Conservation (phyloP, 2,329 filamentous ascomycete genomes). For the Colletotrichum tofieldiae region DNA sequence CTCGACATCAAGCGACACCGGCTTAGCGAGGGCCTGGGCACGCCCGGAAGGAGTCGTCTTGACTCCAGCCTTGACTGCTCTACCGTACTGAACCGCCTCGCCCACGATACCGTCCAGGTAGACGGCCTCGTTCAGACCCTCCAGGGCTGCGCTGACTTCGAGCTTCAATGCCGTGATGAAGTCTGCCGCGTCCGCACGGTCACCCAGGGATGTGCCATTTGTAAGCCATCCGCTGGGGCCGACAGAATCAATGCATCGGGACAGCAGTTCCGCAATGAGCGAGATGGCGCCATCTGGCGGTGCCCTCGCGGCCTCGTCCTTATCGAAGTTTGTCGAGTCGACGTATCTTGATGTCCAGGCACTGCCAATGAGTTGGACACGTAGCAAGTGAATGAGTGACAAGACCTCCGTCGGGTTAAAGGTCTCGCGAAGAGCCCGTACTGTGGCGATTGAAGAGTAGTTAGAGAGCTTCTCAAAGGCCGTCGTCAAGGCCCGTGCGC, state of each 20-base stretch:
- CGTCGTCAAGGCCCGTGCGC: slow-evolving; percentile 75
- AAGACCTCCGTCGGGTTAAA: slow-evolving; percentile 79
- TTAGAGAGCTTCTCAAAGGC: slow-evolving; percentile 80
- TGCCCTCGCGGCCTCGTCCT: slow-evolving; percentile 53
- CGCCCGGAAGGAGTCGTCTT: slow-evolving; percentile 35
- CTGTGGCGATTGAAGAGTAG: slow-evolving; percentile 73
- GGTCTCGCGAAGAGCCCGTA: slow-evolving; percentile 74
- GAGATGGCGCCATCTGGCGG: slow-evolving; percentile 79
- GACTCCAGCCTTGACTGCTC: slow-evolving; percentile 49
- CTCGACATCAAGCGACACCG: slow-evolving; percentile 61
- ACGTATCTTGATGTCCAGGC: slow-evolving; percentile 83
- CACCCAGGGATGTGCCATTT: slow-evolving; percentile 66
- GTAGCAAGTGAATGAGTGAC: slow-evolving; percentile 80
- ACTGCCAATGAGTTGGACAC: slow-evolving; percentile 80
- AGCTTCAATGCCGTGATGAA: slow-evolving; percentile 76
- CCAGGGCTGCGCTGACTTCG: slow-evolving; percentile 80
- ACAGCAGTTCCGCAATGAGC: slow-evolving; percentile 80
- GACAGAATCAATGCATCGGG: slow-evolving; percentile 82
- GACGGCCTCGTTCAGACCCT: slow-evolving; percentile 79
- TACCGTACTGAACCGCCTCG: slow-evolving; percentile 76
- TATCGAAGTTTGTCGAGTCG: slow-evolving; percentile 68
- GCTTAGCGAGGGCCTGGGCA: slow-evolving; percentile 53
- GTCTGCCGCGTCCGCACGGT: slow-evolving; percentile 71
- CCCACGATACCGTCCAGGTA: slow-evolving; percentile 76
- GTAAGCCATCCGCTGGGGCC: slow-evolving; percentile 82